Conservation (phyloP, 2,329 filamentous ascomycete species). For the Sporothrix dimorphospora region DNA sequence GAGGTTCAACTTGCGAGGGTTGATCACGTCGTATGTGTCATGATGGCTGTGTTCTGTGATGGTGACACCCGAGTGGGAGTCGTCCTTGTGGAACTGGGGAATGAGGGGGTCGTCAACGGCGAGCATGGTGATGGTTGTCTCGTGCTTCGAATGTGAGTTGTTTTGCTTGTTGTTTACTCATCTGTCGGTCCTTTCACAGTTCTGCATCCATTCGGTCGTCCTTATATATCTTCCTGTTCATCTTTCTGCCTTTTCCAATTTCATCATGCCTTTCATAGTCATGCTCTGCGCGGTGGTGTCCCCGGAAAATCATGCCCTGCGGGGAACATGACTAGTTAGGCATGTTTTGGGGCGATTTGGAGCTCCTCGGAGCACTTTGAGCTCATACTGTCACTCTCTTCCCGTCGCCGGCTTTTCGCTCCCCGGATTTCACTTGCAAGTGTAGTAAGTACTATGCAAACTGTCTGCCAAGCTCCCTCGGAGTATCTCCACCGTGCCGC, state of each 20-base stretch:
- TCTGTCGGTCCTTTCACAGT: too few relatives aligned
- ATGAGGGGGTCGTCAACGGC: constrained; percentile 14
- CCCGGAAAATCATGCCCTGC: constrained; percentile 6
- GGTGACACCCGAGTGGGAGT: constrained; percentile 2
- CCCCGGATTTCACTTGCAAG: neutral
- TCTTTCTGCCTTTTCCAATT: too few relatives aligned
- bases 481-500: neutral
- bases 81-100: constrained; percentile 8
- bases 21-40: constrained; percentile 6
- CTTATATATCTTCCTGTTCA: too few relatives aligned
- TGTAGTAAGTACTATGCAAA: too few relatives aligned
- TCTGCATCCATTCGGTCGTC: too few relatives aligned
- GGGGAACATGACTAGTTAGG: neutral
- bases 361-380: neutral
- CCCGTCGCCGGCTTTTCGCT: neutral
- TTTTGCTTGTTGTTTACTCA: too few relatives aligned
- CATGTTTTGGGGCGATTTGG: neutral
- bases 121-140: constrained; percentile 2
- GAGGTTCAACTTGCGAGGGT: neutral
- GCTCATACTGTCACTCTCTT: neutral
- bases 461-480: neutral
- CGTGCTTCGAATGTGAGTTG: too few relatives aligned
- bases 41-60: constrained; percentile 10
- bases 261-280: too few relatives aligned
- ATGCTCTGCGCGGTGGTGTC: neutral